Evolutionary conservation across 2,329 filamentous ascomycete genomes (phyloP).

Genomic region (Bertia moriformis): DNA sequence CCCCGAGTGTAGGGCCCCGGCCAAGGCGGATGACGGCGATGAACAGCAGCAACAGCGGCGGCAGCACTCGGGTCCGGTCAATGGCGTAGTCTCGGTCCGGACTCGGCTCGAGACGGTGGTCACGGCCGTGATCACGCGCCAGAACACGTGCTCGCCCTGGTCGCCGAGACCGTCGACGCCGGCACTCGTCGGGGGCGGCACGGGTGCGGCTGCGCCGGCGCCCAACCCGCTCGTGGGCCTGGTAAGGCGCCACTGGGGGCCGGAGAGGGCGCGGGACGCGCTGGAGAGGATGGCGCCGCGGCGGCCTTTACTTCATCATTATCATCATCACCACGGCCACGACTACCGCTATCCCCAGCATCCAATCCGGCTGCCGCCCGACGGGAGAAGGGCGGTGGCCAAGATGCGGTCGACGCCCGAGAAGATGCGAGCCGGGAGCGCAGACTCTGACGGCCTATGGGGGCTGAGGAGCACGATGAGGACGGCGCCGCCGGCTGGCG

Average conservation of each 20-base stretch:
- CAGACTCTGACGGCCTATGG: too few relatives aligned
- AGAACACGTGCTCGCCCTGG: conserved; percentile 33
- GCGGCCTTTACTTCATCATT: too few relatives aligned
- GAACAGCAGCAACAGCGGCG: background rate
- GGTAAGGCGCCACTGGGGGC: conserved; percentile 32
- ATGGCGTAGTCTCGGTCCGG: conserved; percentile 21
- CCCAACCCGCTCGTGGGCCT: conserved; percentile 25
- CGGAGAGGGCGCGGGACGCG: conserved; percentile 23
- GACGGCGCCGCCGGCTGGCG: too few relatives aligned
- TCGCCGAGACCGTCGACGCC: conserved; percentile 17
- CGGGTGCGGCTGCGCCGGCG: too few relatives aligned
- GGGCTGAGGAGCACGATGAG: too few relatives aligned
- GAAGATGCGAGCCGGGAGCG: too few relatives aligned
- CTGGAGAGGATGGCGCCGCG: conserved; percentile 10
- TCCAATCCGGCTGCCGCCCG: too few relatives aligned
- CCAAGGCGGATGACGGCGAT: conserved; percentile 6
- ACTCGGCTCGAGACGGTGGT: conserved; percentile 37
- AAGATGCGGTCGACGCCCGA: too few relatives aligned
- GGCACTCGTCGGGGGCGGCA: background rate
- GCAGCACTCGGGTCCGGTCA: too few relatives aligned
- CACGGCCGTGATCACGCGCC: conserved; percentile 31
- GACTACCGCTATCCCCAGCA: too few relatives aligned
- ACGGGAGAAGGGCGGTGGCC: too few relatives aligned
- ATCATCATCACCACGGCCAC: too few relatives aligned
- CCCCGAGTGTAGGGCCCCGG: conserved; percentile 13